Evolutionary conservation across 2,329 filamentous ascomycete species (phyloP).

Genomic region (Knoxdaviesia proteae): DNA sequence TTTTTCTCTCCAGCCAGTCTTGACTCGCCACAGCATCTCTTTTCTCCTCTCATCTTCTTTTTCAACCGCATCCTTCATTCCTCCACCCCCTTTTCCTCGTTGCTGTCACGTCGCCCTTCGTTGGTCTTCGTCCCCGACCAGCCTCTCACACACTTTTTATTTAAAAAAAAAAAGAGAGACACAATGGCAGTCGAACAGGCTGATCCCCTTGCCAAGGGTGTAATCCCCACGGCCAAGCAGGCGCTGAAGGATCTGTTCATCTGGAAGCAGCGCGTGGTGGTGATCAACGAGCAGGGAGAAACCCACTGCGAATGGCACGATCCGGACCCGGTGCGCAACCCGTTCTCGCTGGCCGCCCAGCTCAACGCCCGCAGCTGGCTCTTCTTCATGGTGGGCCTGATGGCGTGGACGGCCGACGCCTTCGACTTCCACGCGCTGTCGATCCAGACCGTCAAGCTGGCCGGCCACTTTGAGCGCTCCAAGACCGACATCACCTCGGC

Average conservation of each 20-base stretch:
- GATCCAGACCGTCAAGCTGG: constrained; percentile 56
- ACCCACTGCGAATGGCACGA: constrained; percentile 45
- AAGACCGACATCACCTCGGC: constrained; percentile 52
- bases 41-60: not conserved
- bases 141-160: not conserved
- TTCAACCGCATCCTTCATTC: constrained; percentile 1
- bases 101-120: not conserved
- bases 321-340: constrained; percentile 47
- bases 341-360: constrained; percentile 44
- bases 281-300: constrained; percentile 44
- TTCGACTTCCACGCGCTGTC: constrained; percentile 70
- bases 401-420: constrained; percentile 62
- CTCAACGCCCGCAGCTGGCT: constrained; percentile 48
- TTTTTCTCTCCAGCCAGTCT: too few relatives aligned
- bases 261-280: constrained; percentile 54
- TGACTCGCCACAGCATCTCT: too few relatives aligned
- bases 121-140: too few relatives aligned
- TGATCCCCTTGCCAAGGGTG: constrained; percentile 46
- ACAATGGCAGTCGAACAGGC: constrained; percentile 23
- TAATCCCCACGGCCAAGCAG: constrained; percentile 43
- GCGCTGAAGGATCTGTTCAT: constrained; percentile 42
- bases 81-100: not conserved
- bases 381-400: constrained; percentile 55
- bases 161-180: not conserved
- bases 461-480: constrained; percentile 23